A percentile compares a stretch with the other conserved stretches of the same genome.
phyloP scores from a whole-genome alignment of 2,329 filamentous ascomycete genomes.

The Epichloe glyceriae region DNA sequence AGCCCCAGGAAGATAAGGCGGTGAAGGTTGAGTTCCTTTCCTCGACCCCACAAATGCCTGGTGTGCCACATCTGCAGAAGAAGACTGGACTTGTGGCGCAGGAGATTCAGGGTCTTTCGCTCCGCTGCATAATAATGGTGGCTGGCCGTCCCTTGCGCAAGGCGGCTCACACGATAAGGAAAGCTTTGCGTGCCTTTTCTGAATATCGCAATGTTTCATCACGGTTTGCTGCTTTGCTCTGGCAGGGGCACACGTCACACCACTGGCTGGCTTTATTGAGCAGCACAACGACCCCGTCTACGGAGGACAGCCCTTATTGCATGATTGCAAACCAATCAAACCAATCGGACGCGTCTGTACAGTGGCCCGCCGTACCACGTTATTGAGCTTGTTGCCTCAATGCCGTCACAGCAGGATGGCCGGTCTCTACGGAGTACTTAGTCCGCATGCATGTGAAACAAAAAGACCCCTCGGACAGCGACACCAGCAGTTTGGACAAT shows the following conservation, averaged over 20 bases:
- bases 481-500: neutral
- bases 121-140: neutral
- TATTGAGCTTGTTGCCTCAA: neutral
- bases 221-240: neutral
- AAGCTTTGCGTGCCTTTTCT: neutral
- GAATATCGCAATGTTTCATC: neutral
- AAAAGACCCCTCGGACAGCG: neutral
- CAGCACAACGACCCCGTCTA: neutral
- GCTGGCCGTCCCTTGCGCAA: neutral
- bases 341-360: neutral
- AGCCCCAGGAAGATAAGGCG: neutral
- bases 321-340: neutral
- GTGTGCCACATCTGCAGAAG: neutral
- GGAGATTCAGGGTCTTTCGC: constrained; percentile 3
- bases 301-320: neutral
- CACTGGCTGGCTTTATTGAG: neutral
- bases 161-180: neutral
- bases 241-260: neutral
- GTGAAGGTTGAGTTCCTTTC: neutral
- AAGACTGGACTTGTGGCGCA: neutral
- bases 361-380: neutral
- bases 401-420: too few species aligned
- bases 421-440: too few species aligned
- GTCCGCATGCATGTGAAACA: too few species aligned
- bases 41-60: neutral